These are phyloP conservation scores for Setaria italica DNA, from an alignment of 202 grass and related monocot genomes.

Conservation along the genomic window DNA sequence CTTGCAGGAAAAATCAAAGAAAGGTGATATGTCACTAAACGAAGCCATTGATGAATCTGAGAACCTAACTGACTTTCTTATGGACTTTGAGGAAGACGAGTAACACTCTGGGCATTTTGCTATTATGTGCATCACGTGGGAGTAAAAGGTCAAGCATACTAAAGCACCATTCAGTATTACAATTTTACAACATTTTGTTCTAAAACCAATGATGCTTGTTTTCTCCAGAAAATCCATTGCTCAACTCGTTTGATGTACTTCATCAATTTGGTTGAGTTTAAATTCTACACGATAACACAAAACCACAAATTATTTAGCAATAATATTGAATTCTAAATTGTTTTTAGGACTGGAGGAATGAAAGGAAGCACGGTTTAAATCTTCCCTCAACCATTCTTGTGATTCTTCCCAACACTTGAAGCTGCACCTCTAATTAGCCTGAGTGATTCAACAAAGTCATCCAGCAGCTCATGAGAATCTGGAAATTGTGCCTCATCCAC, in stretches of 20 bases:
- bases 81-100: slow-evolving; percentile 85
- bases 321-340: slow-evolving; percentile 12
- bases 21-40: slow-evolving; percentile 69
- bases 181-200: not conserved
- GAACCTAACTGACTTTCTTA: slow-evolving; percentile 85
- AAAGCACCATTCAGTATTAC: slow-evolving; percentile 16
- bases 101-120: slow-evolving; percentile 42
- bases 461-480: slow-evolving; percentile 71
- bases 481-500: slow-evolving; percentile 77
- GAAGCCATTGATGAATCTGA: slow-evolving; percentile 82
- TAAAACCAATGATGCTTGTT: slow-evolving; percentile 23
- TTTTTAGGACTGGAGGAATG: slow-evolving; percentile 27
- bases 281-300: slow-evolving; percentile 23
- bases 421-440: slow-evolving; percentile 66
- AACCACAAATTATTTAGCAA: slow-evolving; percentile 6
- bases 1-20: slow-evolving; percentile 74
- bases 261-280: slow-evolving; percentile 29
- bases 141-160: slow-evolving; percentile 31
- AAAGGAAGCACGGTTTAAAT: slow-evolving; percentile 36
- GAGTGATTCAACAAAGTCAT: slow-evolving; percentile 80
- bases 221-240: slow-evolving; percentile 29
- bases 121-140: slow-evolving; percentile 37
- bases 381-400: slow-evolving; percentile 39
- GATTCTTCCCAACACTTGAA: slow-evolving; percentile 45
- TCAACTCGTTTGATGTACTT: not conserved